Conservation (phyloP, 1,284 basidiomycete species). For the Ceratobasidium sp. region DNA sequence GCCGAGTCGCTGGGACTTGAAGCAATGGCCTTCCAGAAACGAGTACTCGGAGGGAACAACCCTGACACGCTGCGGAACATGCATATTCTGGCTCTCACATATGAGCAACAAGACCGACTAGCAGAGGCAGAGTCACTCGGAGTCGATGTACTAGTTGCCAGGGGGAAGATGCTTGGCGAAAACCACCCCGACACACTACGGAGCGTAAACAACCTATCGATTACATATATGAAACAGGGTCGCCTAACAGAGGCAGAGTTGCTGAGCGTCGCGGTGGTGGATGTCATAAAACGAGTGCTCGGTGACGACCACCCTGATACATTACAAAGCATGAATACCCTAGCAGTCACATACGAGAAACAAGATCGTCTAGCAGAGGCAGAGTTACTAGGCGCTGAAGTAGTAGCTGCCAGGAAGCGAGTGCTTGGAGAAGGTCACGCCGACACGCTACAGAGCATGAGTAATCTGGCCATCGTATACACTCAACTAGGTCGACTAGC, state of each 20-base stretch:
- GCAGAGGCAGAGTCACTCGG: too few relatives aligned
- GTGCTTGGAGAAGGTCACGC: slow-evolving; percentile 11
- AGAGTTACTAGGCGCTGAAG: not conserved
- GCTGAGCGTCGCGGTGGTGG: not conserved
- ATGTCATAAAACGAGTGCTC: not conserved
- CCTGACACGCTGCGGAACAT: too few relatives aligned
- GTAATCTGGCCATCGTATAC: not conserved
- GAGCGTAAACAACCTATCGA: too few relatives aligned
- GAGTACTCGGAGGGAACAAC: not conserved
- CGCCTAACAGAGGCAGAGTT: not conserved
- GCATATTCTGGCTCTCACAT: too few relatives aligned
- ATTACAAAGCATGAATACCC: not conserved
- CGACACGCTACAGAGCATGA: not conserved
- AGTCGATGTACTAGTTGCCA: too few relatives aligned
- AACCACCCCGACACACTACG: too few relatives aligned
- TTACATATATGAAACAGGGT: not conserved
- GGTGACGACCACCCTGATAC: not conserved
- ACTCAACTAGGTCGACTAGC: not conserved
- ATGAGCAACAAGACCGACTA: too few relatives aligned
- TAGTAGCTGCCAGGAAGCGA: not conserved
- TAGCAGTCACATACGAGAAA: not conserved
- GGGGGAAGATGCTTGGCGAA: too few relatives aligned
- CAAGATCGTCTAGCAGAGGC: not conserved
- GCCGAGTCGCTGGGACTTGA: not conserved
- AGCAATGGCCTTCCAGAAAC: not conserved